Conservation (phyloP, 768 basidiomycete species). For the Lactifluus echinatus region DNA sequence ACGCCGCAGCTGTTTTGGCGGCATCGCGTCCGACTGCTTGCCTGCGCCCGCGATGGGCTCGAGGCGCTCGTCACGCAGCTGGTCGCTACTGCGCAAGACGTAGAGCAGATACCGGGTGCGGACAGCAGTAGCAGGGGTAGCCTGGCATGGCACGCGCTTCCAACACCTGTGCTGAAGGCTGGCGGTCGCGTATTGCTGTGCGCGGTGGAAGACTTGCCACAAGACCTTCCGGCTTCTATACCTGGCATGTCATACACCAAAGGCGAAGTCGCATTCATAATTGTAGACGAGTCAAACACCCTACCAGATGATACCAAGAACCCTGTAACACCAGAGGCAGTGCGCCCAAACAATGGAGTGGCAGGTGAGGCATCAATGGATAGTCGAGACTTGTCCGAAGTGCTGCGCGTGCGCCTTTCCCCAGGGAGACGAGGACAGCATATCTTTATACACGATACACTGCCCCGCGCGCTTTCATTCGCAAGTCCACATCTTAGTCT, state of each 20-base stretch:
- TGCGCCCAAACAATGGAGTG: background rate
- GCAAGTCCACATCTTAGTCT: slow-evolving; percentile 32
- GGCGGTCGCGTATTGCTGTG: slow-evolving; percentile 37
- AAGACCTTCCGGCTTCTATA: slow-evolving; percentile 4
- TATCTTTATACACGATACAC: slow-evolving; percentile 37
- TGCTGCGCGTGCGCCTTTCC: slow-evolving; percentile 25
- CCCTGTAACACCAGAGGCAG: background rate
- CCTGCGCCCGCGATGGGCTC: slow-evolving; percentile 40
- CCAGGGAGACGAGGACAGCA: slow-evolving; percentile 48
- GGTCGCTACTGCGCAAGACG: slow-evolving; percentile 8
- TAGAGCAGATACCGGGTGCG: background rate
- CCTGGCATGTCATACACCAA: background rate
- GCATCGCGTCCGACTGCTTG: slow-evolving; percentile 42
- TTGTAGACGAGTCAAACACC: slow-evolving; percentile 22
- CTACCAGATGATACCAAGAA: background rate
- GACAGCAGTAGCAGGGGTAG: background rate
- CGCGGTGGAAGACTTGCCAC: slow-evolving; percentile 26
- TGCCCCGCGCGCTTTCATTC: slow-evolving; percentile 44
- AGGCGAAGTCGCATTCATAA: slow-evolving; percentile 25
- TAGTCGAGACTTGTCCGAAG: background rate
- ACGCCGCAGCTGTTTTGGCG: slow-evolving; percentile 68
- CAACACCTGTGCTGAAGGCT: slow-evolving; percentile 31
- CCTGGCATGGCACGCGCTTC: slow-evolving; percentile 17
- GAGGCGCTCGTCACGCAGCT: slow-evolving; percentile 33
- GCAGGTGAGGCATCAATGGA: background rate